Percentiles rank a stretch among this genome's conserved stretches.
These are phyloP conservation scores for Leishmania mexicana DNA, from an alignment of 208 protist species.

Conservation along the genomic window DNA sequence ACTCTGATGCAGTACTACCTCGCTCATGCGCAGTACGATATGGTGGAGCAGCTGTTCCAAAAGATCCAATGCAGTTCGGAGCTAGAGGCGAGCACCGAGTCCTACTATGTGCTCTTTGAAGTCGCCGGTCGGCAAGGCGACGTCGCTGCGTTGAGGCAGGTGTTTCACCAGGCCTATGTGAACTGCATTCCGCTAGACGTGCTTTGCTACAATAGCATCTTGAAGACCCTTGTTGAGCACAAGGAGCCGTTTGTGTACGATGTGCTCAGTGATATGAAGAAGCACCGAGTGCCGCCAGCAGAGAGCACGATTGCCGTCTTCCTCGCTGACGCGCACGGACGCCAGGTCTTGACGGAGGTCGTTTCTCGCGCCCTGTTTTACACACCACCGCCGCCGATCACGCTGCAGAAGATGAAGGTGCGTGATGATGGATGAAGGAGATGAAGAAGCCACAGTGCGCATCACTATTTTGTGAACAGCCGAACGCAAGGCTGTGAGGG, in stretches of 20 bases:
- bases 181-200: slow-evolving; percentile 57
- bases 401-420: slow-evolving; percentile 19
- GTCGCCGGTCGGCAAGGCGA: slow-evolving; percentile 44
- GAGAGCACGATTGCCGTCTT: slow-evolving; percentile 81
- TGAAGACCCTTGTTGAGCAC: slow-evolving; percentile 61
- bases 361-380: slow-evolving; percentile 47
- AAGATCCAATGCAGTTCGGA: slow-evolving; percentile 52
- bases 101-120: slow-evolving; percentile 74
- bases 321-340: slow-evolving; percentile 53
- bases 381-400: slow-evolving; percentile 5
- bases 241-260: slow-evolving; percentile 65
- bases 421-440: slow-evolving; percentile 4
- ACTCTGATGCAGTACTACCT: slow-evolving; percentile 72
- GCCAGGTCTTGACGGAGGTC: slow-evolving; percentile 41
- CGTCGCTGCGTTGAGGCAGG: slow-evolving; percentile 30
- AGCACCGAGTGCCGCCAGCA: slow-evolving; percentile 48
- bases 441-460: not conserved
- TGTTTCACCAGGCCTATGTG: slow-evolving; percentile 85
- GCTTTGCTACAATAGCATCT: slow-evolving; percentile 80
- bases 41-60: slow-evolving; percentile 63
- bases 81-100: slow-evolving; percentile 57
- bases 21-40: slow-evolving; percentile 33
- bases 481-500: not conserved
- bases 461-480: not conserved
- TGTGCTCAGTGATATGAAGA: slow-evolving; percentile 85